A percentile compares a stretch with the other conserved stretches of the same genome.
Conservation (phyloP, 768 basidiomycete genomes). For the Pulveroboletus ravenelii region DNA sequence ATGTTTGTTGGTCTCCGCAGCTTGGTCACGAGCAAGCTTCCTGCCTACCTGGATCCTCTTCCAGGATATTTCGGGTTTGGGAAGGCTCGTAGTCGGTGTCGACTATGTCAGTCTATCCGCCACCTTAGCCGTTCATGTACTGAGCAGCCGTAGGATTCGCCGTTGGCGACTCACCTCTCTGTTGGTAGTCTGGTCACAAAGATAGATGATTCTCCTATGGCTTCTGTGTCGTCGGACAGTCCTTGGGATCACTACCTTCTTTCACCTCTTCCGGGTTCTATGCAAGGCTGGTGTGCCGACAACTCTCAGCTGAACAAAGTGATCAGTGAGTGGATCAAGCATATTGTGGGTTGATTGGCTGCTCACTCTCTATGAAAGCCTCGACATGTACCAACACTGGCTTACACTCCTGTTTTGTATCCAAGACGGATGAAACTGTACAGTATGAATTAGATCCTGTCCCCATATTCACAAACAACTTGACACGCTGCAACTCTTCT, state of each 20-base stretch:
- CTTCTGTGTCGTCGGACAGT: slow-evolving; percentile 23
- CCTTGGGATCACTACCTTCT: slow-evolving; percentile 48
- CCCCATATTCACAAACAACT: slow-evolving; percentile 37
- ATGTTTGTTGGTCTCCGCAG: slow-evolving; percentile 38
- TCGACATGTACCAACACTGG: slow-evolving; percentile 4
- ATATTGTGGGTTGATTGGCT: not conserved
- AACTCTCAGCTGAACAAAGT: slow-evolving; percentile 28
- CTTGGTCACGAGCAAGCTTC: slow-evolving; percentile 30
- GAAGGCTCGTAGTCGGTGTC: slow-evolving; percentile 53
- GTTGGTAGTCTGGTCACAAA: slow-evolving; percentile 56
- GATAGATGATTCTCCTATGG: slow-evolving; percentile 59
- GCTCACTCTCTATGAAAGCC: slow-evolving; percentile 3
- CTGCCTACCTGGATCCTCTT: slow-evolving; percentile 40
- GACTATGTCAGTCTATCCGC: slow-evolving; percentile 41
- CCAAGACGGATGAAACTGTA: slow-evolving; percentile 22
- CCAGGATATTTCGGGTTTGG: slow-evolving; percentile 45
- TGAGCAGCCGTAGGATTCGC: slow-evolving; percentile 47
- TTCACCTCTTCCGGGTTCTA: slow-evolving; percentile 3
- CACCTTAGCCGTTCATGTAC: not conserved
- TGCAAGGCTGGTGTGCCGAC: slow-evolving; percentile 61
- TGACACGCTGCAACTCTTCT: slow-evolving; percentile 38
- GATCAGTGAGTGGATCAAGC: slow-evolving; percentile 7
- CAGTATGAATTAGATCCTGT: slow-evolving; percentile 57
- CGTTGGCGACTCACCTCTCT: slow-evolving; percentile 51
- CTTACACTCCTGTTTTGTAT: slow-evolving; percentile 42